phyloP scores from a whole-genome alignment of 805 yeast species.

The Ogataea sp. region DNA sequence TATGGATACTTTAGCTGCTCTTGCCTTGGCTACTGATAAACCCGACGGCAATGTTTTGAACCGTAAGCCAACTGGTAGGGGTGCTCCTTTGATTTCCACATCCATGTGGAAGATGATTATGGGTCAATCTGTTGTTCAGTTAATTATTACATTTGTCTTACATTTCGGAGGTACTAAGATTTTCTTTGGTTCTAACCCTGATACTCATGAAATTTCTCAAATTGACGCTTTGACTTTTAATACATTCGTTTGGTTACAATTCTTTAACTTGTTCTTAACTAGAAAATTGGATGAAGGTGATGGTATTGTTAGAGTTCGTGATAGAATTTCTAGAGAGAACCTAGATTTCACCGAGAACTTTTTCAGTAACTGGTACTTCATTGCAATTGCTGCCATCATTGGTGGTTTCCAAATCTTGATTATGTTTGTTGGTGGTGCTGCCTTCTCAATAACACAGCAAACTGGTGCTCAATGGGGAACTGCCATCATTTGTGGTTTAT shows the following conservation, averaged over 20 bases:
- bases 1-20: conserved; percentile 97
- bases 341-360: conserved; percentile 80
- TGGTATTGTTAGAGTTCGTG: conserved; percentile 47
- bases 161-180: conserved; percentile 70
- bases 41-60: conserved; percentile 79
- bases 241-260: conserved; percentile 96
- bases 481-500: conserved; percentile 71
- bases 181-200: conserved; percentile 34
- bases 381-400: conserved; percentile 62
- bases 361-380: conserved; percentile 75
- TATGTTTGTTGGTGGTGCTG: conserved; percentile 97
- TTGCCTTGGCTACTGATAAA: conserved; percentile 95
- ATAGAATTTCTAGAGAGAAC: conserved; percentile 53
- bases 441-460: conserved; percentile 75
- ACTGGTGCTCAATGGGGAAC: conserved; percentile 87
- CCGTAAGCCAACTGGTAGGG: conserved; percentile 78
- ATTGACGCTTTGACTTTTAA: conserved; percentile 85
- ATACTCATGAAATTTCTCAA: conserved; percentile 47
- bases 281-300: conserved; percentile 87
- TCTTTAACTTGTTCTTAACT: conserved; percentile 85
- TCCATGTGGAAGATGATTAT: conserved; percentile 99
- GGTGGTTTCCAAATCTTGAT: conserved; percentile 81
- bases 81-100: conserved; percentile 68
- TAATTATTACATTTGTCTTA: conserved; percentile 67
- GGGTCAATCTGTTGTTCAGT: conserved; percentile 77